Conservation (phyloP, 75 land plant genomes). For the Chamaecyparis obtusa region DNA sequence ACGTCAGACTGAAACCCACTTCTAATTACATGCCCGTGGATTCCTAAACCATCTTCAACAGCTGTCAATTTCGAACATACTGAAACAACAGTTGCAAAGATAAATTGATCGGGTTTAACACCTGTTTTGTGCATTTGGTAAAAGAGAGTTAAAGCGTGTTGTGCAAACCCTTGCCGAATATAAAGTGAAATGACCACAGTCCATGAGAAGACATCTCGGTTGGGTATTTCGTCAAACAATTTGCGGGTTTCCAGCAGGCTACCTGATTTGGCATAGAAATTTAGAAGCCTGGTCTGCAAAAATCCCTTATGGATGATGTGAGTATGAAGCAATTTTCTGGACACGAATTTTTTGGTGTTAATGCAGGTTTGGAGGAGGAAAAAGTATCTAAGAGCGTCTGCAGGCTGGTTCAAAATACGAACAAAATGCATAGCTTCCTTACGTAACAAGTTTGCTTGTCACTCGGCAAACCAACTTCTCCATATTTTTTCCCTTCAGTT, state of each 20-base stretch:
- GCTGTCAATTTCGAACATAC: background rate
- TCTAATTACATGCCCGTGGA: slow-evolving; percentile 11
- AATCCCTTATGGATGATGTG: background rate
- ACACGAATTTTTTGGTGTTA: background rate
- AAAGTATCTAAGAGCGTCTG: background rate
- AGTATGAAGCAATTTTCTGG: background rate
- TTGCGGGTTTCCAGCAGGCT: slow-evolving; percentile 18
- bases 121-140: slow-evolving; percentile 36
- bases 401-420: background rate
- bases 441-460: background rate
- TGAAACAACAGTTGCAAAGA: slow-evolving; percentile 32
- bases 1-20: slow-evolving; percentile 21
- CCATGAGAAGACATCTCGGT: slow-evolving; percentile 48
- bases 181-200: slow-evolving; percentile 57
- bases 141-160: slow-evolving; percentile 28
- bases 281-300: slow-evolving; percentile 32
- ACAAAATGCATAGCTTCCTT: background rate
- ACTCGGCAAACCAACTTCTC: too few species aligned
- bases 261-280: slow-evolving; percentile 29
- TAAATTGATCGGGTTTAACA: slow-evolving; percentile 35
- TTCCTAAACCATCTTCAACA: slow-evolving; percentile 6
- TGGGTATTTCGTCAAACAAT: slow-evolving; percentile 50
- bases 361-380: background rate
- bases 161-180: slow-evolving; percentile 23
- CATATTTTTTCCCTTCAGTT: too few species aligned